Evolutionary conservation across 768 basidiomycete species (phyloP).

Genomic region (Boletus rubescentipes): DNA sequence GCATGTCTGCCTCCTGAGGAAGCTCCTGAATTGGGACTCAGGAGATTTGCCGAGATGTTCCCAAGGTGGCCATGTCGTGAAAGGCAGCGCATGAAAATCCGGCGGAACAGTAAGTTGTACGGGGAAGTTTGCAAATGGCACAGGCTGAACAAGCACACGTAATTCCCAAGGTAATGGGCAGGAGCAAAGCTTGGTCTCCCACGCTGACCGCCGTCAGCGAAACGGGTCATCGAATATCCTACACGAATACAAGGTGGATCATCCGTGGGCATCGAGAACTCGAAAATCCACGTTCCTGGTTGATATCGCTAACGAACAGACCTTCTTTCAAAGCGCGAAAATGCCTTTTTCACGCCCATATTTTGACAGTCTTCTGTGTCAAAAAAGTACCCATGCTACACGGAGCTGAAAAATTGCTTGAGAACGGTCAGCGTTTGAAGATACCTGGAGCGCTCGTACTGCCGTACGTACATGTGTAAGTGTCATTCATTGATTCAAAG

Average conservation of each 20-base stretch:
- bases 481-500: neutral
- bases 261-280: constrained; percentile 3
- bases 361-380: neutral
- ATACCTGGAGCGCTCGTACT: too few relatives aligned
- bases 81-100: constrained; percentile 23
- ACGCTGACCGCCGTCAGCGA: constrained; percentile 4
- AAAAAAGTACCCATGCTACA: neutral
- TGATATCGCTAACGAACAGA: neutral
- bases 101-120: constrained; percentile 15
- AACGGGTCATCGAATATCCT: constrained; percentile 11
- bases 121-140: constrained; percentile 6
- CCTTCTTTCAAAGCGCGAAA: constrained; percentile 4
- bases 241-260: constrained; percentile 7
- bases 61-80: constrained; percentile 23
- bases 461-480: too few relatives aligned
- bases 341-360: neutral
- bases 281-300: constrained; percentile 14
- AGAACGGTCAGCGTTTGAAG: neutral
- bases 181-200: constrained; percentile 5
- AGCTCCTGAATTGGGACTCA: neutral
- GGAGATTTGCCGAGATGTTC: constrained; percentile 27
- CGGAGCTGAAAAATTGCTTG: neutral
- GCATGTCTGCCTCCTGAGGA: neutral
- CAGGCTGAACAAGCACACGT: constrained; percentile 2
- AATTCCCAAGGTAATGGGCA: constrained; percentile 13